Evolutionary conservation across 768 basidiomycete genomes (phyloP), one percentile per base, ranked within the genome.

Genomic region (Dentipellis sp.): DNA sequence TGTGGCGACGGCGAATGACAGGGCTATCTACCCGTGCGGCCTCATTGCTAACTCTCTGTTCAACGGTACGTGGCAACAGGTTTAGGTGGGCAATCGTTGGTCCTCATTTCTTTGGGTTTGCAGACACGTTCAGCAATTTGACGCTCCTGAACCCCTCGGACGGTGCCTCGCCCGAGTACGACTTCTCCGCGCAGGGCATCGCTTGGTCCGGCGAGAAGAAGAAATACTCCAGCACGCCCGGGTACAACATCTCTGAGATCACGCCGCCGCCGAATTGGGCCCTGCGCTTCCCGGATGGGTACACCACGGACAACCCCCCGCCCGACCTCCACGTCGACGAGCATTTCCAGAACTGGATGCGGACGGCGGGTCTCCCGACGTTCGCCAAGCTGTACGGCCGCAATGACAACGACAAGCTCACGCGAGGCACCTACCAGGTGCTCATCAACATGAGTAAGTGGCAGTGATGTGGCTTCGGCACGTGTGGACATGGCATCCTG

Each of bases 261-360:
- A 78, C 88, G 0, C 95, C 95, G 5, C 97, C 97, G 29, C 97
- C 97, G 5, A 97, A 97, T 71, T 99, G 97, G 97, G 68, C 62
- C 1, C 65, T 68, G 35, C 78, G 78, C 54, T 97, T 76, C 72
- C 91, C 92, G 1, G 68, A 87, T 58, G 79, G 79, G 55, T 97
- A 97, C 71, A 83, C 82, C 3, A 66, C 71, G 1, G 69, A 70
- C 4, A 81, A 76, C 59, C 80, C 79, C 14, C 83, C 86, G 17
- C 94, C 93, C 1, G 73, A 97, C 66, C 74, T 98, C 37, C 72
- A 75, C 53, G 61, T 63, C 2, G 86, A 98, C 65, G 90, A 97
- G 69, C 94, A 90, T 64, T 98, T 99, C 76, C 95, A 98, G 71
- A 94, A 95, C 67, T 99, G 97, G 97, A 99, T 99, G 97, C 82